Percentiles rank a stretch among this genome's conserved stretches.
Conservation (phyloP, 2,329 filamentous ascomycete genomes). For the Coniochaeta prunicola region DNA sequence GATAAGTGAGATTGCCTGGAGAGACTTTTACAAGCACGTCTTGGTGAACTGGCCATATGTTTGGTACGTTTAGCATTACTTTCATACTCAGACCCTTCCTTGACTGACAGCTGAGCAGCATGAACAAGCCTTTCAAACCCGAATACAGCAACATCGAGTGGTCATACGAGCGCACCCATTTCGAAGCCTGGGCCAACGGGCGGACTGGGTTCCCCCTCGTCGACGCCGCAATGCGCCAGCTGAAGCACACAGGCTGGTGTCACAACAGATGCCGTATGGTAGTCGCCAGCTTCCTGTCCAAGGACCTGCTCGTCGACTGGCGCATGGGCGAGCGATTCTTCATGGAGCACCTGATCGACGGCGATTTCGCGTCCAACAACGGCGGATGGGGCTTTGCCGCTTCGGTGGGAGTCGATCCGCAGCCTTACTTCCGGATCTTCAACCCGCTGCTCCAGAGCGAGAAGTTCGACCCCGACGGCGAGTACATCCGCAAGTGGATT, state of each 20-base stretch:
- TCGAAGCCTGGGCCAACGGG: constrained; percentile 68
- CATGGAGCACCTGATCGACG: constrained; percentile 74
- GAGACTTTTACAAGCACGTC: constrained; percentile 85
- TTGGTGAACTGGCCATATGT: constrained; percentile 79
- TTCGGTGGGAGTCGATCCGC: constrained; percentile 26
- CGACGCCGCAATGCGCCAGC: constrained; percentile 79
- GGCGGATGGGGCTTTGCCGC: constrained; percentile 48
- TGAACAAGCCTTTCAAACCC: constrained; percentile 65
- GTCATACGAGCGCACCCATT: constrained; percentile 66
- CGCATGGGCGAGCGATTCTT: constrained; percentile 74
- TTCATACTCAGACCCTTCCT: not conserved
- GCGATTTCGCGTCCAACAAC: constrained; percentile 75
- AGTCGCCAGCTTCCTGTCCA: constrained; percentile 70
- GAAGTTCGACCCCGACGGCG: constrained; percentile 72
- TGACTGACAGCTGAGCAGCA: constrained; percentile 20
- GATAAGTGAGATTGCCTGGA: constrained; percentile 80
- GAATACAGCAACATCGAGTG: constrained; percentile 77
- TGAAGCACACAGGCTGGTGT: constrained; percentile 65
- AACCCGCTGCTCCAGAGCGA: constrained; percentile 80
- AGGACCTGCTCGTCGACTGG: constrained; percentile 79
- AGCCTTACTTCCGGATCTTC: constrained; percentile 88
- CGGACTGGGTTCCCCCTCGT: constrained; percentile 76
- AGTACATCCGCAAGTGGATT: constrained; percentile 79
- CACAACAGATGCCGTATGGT: constrained; percentile 84
- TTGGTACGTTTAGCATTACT: constrained; percentile 32